These are phyloP conservation scores for Neurospora sp. DNA, from an alignment of 2,329 filamentous ascomycete genomes.

Conservation along the genomic window DNA sequence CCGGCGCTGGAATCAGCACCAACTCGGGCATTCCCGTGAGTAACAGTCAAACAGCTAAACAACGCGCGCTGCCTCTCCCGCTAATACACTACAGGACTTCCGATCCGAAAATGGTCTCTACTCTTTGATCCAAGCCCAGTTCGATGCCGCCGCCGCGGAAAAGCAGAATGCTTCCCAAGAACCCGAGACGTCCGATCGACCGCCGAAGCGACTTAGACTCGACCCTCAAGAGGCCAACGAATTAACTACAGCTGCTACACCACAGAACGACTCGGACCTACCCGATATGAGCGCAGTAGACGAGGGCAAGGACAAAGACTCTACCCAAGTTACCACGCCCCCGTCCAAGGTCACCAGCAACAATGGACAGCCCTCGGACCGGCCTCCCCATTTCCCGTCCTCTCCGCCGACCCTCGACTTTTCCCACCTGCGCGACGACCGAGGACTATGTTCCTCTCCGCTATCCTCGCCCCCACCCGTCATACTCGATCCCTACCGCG, in stretches of 20 bases:
- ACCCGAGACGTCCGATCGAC: conserved; percentile 18
- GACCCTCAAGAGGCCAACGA: conserved; percentile 15
- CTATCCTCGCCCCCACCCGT: conserved; percentile 46
- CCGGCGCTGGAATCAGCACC: conserved; percentile 65
- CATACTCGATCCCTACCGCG: conserved; percentile 41
- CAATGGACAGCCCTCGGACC: background rate
- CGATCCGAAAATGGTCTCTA: conserved; percentile 65
- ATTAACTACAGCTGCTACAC: conserved; percentile 6
- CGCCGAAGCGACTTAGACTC: conserved; percentile 26
- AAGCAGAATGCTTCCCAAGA: conserved; percentile 20
- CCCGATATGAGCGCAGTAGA: background rate
- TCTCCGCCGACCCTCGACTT: conserved; percentile 17
- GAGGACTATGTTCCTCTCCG: conserved; percentile 38
- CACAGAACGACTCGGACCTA: background rate
- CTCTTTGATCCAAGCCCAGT: conserved; percentile 60
- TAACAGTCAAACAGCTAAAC: conserved; percentile 9
- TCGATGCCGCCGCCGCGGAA: conserved; percentile 40
- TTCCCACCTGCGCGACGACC: conserved; percentile 7
- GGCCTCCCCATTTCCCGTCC: conserved; percentile 5
- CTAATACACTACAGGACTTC: conserved; percentile 45
- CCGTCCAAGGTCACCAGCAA: background rate
- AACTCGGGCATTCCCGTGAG: conserved; percentile 66
- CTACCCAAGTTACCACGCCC: background rate
- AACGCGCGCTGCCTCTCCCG: background rate
- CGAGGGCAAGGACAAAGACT: background rate